These are phyloP conservation scores for Otatea glauca DNA, from an alignment of 176 grass and related monocot genomes.

Conservation along the genomic window DNA sequence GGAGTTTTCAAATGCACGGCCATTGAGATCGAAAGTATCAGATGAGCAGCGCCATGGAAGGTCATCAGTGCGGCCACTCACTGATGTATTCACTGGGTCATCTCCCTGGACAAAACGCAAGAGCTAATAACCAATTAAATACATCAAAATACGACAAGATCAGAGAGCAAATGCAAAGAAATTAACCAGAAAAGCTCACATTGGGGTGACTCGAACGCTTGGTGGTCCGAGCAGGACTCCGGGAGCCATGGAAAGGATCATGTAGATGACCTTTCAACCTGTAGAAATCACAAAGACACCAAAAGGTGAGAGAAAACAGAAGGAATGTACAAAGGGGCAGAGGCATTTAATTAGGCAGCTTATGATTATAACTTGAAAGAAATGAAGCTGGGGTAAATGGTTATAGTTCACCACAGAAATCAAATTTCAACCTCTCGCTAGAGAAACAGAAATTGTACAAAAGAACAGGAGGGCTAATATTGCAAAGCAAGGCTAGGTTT, in stretches of 20 bases:
- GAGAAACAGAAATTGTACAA: neutral
- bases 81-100: conserved; percentile 63
- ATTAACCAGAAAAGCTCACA: conserved; percentile 56
- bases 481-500: neutral
- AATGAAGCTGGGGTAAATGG: neutral
- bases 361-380: conserved; percentile 11
- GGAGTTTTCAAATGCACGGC: conserved; percentile 61
- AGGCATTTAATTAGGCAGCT: neutral
- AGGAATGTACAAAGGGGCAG: neutral
- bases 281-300: conserved; percentile 25
- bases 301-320: conserved; percentile 27
- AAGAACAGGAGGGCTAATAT: neutral
- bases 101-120: conserved; percentile 66
- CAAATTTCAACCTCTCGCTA: conserved; percentile 10
- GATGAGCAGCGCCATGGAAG: conserved; percentile 64
- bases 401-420: neutral
- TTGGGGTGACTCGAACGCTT: conserved; percentile 61
- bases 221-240: conserved; percentile 66
- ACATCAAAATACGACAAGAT: neutral
- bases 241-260: conserved; percentile 67
- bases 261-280: conserved; percentile 88
- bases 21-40: conserved; percentile 67
- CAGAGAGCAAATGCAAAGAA: conserved; percentile 24
- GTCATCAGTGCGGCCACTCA: conserved; percentile 70
- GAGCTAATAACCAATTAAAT: conserved; percentile 36